Percentiles rank a stretch among this genome's conserved stretches.
phyloP scores from a whole-genome alignment of 257 asterid species.

The Cordia subcordata region DNA sequence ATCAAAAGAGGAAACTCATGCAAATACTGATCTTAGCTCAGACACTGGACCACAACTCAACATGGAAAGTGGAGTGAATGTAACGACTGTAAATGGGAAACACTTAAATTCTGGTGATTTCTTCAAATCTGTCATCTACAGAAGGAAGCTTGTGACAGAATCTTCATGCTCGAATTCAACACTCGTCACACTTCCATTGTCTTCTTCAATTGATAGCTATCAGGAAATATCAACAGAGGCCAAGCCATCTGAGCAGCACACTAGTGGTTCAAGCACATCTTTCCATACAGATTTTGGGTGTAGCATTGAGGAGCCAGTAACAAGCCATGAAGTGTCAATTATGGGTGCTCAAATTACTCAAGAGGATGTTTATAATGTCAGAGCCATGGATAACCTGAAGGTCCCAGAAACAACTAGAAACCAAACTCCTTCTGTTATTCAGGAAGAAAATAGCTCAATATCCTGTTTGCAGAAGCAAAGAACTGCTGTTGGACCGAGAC shows the following conservation, averaged over 20 bases:
- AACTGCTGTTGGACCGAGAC: too few relatives aligned
- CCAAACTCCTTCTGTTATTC: neutral
- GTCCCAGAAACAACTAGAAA: neutral
- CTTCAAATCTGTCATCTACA: too few relatives aligned
- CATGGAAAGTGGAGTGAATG: neutral
- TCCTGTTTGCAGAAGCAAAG: neutral
- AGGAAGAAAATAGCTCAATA: neutral
- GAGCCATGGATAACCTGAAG: neutral
- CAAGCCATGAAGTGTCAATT: neutral
- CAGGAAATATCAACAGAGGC: constrained; percentile 9
- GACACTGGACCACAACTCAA: constrained; percentile 1
- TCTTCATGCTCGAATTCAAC: constrained; percentile 16
- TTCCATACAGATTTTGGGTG: neutral
- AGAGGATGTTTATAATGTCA: neutral
- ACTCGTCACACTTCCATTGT: neutral
- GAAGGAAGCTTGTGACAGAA: neutral
- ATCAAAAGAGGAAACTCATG: neutral
- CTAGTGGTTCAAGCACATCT: neutral
- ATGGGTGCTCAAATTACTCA: neutral
- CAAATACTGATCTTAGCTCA: constrained; percentile 15
- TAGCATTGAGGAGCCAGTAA: neutral
- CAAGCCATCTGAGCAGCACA: constrained; percentile 6
- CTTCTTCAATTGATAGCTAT: constrained; percentile 8
- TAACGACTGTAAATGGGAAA: neutral
- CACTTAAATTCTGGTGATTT: neutral